These are phyloP conservation scores for Berberis vulgaris DNA, from an alignment of 164 flowering plant species.

Conservation along the genomic window DNA sequence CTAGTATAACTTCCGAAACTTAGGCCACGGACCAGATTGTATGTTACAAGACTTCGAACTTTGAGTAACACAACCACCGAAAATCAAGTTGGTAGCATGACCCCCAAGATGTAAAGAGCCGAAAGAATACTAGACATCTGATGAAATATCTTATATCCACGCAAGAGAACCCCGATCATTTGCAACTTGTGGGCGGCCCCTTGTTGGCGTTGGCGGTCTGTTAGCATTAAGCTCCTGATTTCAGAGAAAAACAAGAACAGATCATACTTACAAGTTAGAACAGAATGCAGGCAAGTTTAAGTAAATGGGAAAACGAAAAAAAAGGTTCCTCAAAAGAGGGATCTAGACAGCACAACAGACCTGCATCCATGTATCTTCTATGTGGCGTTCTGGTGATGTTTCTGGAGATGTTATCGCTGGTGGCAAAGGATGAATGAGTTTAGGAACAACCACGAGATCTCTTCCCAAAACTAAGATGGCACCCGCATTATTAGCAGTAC, in stretches of 20 bases:
- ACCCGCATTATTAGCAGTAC: conserved; percentile 99
- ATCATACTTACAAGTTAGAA: neutral
- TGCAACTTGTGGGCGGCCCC: conserved; percentile 93
- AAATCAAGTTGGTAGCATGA: too few species aligned
- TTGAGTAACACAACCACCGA: too few species aligned
- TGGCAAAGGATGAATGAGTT: conserved; percentile 96
- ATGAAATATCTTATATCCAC: conserved; percentile 51
- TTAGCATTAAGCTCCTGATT: conserved; percentile 95
- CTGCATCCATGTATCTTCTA: conserved; percentile 99
- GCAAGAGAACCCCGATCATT: conserved; percentile 95
- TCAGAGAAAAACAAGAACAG: neutral
- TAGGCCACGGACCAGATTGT: too few species aligned
- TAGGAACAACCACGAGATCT: conserved; percentile 98
- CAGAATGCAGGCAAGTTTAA: neutral
- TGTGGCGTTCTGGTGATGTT: conserved; percentile 82
- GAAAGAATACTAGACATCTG: conserved; percentile 12
- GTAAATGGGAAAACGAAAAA: neutral
- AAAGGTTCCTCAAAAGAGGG: neutral
- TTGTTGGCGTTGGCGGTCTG: conserved; percentile 97
- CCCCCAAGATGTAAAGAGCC: too few species aligned
- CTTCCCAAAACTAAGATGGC: conserved; percentile 97
- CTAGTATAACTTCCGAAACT: too few species aligned
- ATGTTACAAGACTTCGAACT: too few species aligned
- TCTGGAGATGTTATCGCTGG: conserved; percentile 93
- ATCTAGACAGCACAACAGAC: conserved; percentile 21